These are phyloP conservation scores for Ceratocystis colombiana DNA, from an alignment of 2,329 filamentous ascomycete genomes.

Conservation along the genomic window DNA sequence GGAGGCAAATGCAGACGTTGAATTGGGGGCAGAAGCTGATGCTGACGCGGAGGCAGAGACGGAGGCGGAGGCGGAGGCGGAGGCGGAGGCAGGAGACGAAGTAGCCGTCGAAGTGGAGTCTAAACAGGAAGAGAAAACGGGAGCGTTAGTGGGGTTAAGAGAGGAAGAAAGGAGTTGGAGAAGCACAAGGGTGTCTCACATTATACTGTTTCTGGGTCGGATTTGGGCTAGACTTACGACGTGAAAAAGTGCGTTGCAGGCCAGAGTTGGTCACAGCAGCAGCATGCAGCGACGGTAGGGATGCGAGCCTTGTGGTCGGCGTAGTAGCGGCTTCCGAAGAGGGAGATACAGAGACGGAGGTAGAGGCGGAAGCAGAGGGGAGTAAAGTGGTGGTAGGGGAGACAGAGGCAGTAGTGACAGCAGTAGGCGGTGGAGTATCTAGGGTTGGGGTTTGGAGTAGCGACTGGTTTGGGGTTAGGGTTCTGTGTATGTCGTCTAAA, in stretches of 20 bases:
- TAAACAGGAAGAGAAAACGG: neutral
- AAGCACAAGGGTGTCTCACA: neutral
- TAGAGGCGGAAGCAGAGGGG: neutral
- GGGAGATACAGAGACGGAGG: neutral
- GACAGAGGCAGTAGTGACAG: neutral
- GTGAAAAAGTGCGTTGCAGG: conserved; percentile 54
- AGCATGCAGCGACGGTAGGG: conserved; percentile 52
- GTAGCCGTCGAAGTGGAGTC: conserved; percentile 8
- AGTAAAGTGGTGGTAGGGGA: neutral
- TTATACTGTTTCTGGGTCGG: neutral
- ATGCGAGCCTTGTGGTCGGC: neutral
- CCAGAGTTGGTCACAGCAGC: conserved; percentile 69
- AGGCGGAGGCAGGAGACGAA: conserved; percentile 7
- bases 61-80: neutral
- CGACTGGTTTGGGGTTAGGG: neutral
- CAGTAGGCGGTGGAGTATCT: neutral
- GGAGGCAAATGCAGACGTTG: neutral
- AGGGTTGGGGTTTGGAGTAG: neutral
- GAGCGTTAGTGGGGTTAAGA: neutral
- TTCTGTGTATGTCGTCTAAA: neutral
- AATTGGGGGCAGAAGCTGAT: conserved; percentile 27
- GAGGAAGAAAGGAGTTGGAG: neutral
- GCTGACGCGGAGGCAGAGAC: neutral
- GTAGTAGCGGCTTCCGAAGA: neutral
- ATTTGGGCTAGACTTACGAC: conserved; percentile 37